A percentile compares a stretch with the other conserved stretches of the same genome.
Evolutionary conservation across 345 rosid genomes (phyloP).

Genomic region (Populus ilicifolia): DNA sequence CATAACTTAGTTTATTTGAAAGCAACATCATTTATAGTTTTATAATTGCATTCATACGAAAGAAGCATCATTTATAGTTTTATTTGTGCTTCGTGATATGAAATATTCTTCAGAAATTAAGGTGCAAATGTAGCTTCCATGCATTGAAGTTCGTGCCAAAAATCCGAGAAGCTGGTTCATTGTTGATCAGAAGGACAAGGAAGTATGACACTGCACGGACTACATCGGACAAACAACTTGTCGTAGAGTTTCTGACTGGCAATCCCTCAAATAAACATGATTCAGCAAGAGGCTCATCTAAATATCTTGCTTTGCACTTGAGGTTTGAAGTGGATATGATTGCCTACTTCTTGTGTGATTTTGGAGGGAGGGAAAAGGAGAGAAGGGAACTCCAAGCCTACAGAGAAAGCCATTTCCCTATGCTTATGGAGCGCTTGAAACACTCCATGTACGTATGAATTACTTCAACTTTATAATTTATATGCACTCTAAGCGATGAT

Average conservation of each 20-base stretch:
- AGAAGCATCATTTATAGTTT: too few relatives aligned
- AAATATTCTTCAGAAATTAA: constrained; percentile 47
- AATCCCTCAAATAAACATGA: constrained; percentile 23
- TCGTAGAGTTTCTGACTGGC: constrained; percentile 47
- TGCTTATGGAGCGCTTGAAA: constrained; percentile 62
- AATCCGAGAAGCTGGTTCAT: constrained; percentile 63
- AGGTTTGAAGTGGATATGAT: constrained; percentile 96
- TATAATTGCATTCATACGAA: neutral
- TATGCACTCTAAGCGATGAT: neutral
- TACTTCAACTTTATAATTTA: neutral
- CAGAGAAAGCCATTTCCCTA: constrained; percentile 78
- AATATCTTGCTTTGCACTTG: constrained; percentile 80
- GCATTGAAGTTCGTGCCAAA: constrained; percentile 69
- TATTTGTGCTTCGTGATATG: neutral
- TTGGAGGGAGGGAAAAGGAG: constrained; percentile 77
- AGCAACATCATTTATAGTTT: neutral
- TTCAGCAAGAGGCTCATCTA: constrained; percentile 30
- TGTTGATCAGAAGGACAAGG: constrained; percentile 69
- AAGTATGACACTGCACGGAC: constrained; percentile 35
- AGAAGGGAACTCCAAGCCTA: constrained; percentile 70
- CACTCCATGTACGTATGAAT: constrained; percentile 55
- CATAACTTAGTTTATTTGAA: neutral
- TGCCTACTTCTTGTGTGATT: constrained; percentile 85
- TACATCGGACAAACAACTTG: constrained; percentile 58
- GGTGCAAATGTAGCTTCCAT: constrained; percentile 96